Percentiles rank a stretch among this genome's conserved stretches.
Conservation (phyloP, 2,329 filamentous ascomycete genomes). For the Davidsoniella virescens region DNA sequence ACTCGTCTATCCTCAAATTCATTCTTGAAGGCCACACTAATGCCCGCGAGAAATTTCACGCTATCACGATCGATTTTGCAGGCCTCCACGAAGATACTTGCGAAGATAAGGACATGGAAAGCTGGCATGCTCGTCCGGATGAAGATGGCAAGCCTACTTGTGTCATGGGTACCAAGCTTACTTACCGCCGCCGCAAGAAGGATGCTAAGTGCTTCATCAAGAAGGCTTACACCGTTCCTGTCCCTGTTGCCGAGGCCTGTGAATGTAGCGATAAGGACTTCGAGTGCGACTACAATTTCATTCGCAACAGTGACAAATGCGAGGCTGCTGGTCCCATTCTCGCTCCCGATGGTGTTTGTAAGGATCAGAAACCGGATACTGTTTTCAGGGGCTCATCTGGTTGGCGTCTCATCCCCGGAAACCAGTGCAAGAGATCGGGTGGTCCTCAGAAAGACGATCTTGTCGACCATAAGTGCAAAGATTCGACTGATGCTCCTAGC, state of each 20-base stretch:
- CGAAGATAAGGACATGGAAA: constrained; percentile 61
- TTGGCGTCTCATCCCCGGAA: constrained; percentile 79
- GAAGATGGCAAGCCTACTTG: constrained; percentile 69
- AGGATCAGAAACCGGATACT: constrained; percentile 43
- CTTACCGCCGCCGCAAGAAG: constrained; percentile 70
- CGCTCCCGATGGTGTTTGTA: constrained; percentile 58
- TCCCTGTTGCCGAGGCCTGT: constrained; percentile 55
- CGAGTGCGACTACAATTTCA: constrained; percentile 92
- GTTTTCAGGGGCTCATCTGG: constrained; percentile 77
- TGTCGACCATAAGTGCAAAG: constrained; percentile 61
- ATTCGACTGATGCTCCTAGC: constrained; percentile 25
- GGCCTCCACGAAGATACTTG: constrained; percentile 69
- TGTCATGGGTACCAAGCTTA: constrained; percentile 91
- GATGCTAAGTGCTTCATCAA: constrained; percentile 80
- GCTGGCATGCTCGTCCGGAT: constrained; percentile 74
- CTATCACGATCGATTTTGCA: constrained; percentile 71
- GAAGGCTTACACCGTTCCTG: constrained; percentile 65
- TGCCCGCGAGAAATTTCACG: constrained; percentile 36
- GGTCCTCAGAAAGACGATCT: constrained; percentile 52
- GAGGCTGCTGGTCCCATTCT: constrained; percentile 43
- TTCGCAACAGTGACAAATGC: constrained; percentile 54
- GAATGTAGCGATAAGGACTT: constrained; percentile 74
- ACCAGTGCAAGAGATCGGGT: constrained; percentile 47
- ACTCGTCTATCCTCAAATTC: constrained; percentile 88
- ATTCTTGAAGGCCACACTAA: constrained; percentile 51